Evolutionary conservation across 78 protist species (phyloP), one percentile per base, ranked within the genome.

Genomic region (Salpingoeca rosetta): DNA sequence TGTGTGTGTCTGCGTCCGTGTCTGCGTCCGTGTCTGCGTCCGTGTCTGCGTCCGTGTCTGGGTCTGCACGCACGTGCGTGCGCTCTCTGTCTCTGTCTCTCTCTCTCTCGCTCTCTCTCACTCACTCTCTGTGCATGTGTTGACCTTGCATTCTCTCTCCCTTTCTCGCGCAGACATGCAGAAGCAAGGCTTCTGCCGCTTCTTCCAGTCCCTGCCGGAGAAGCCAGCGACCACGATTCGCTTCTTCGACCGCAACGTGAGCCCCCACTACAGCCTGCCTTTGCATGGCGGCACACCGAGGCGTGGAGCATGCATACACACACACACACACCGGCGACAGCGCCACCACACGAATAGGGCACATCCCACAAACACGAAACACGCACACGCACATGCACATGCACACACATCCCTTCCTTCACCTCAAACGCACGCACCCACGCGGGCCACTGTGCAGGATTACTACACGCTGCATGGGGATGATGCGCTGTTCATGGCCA

Each of bases 401-500:
- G 2, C 26, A 2, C 79, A 1, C 35, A 37, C 41, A 37, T 2
- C 36, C 43, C 79, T 26, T 31, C 35, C 7, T 36, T 10, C 76
- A 26, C 7, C 7, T 10, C 76, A 28, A 28, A 26, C 7, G 2
- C 10, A 2, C 76, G 7, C 76, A 10, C 7, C 76, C 28, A 26
- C 37, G 22, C 10, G 7, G 76, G 36, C 2, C 28, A 2, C 10
- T 12, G 28, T 26, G 36, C 36, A 84, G 76, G 85, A 45, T 24
- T 91, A 85, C 88, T 90, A 80, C 75, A 2, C 88, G 0, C 38
- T 56, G 40, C 89, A 85, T 77, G 92, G 86, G 17, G 80, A 87
- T 2, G 88, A 90, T 57, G 94, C 94, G 0, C 45, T 36, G 40
- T n/a, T 42, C 24, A n/a, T 87, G 12, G 92, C 92, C 22, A 25